Percentiles rank a stretch among this genome's conserved stretches.
Evolutionary conservation across 345 rosid species (phyloP).

Genomic region (Nasturtium officinale): DNA sequence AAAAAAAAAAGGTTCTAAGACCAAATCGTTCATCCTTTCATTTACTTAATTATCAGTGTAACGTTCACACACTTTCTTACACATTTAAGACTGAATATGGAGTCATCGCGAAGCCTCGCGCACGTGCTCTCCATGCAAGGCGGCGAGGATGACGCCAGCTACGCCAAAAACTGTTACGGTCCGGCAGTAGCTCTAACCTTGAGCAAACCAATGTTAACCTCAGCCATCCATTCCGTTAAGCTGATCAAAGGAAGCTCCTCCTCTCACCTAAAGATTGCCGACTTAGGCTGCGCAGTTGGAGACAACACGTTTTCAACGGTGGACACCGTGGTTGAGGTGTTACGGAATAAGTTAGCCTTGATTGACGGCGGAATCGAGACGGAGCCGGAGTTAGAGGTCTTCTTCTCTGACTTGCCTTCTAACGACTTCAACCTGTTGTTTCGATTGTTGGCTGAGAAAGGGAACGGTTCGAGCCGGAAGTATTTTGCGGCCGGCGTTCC

Average conservation of each 20-base stretch:
- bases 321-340: slow-evolving; percentile 44
- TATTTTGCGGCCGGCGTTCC: slow-evolving; percentile 58
- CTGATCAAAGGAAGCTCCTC: slow-evolving; percentile 34
- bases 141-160: slow-evolving; percentile 54
- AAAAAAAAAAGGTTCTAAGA: background rate
- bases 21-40: background rate
- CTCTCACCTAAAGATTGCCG: slow-evolving; percentile 47
- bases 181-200: slow-evolving; percentile 49
- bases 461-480: slow-evolving; percentile 14
- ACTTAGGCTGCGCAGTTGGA: slow-evolving; percentile 58
- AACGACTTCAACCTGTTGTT: slow-evolving; percentile 60
- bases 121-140: slow-evolving; percentile 60
- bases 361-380: background rate
- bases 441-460: slow-evolving; percentile 19
- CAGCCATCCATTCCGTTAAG: slow-evolving; percentile 47
- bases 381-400: slow-evolving; percentile 53
- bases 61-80: slow-evolving; percentile 16
- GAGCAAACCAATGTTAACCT: slow-evolving; percentile 52
- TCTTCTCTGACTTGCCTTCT: slow-evolving; percentile 55
- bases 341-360: slow-evolving; percentile 38
- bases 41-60: background rate
- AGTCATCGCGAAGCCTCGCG: slow-evolving; percentile 41
- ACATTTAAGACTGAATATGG: slow-evolving; percentile 24
- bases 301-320: slow-evolving; percentile 49
- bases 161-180: slow-evolving; percentile 55